Conservation (phyloP, 805 yeast genomes). For the Wickerhamiella shivajii region DNA sequence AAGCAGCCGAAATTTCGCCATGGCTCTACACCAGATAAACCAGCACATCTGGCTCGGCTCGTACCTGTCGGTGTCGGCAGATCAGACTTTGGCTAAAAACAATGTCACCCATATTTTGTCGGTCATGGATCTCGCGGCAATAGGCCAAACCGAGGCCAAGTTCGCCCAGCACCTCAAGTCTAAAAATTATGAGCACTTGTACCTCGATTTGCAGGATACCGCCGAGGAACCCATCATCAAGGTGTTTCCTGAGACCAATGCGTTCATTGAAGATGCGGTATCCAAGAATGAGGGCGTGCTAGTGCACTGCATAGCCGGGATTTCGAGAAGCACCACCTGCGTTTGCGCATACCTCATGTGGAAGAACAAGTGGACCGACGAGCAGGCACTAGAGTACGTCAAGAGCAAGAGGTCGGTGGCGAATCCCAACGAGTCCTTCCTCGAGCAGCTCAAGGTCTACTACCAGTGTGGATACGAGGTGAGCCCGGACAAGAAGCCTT, state of each 20-base stretch:
- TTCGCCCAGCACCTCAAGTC: slow-evolving; percentile 8
- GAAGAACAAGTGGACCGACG: slow-evolving; percentile 38
- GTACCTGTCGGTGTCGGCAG: slow-evolving; percentile 44
- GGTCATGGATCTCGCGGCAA: slow-evolving; percentile 31
- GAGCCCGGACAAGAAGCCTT: slow-evolving; percentile 21
- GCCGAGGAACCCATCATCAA: slow-evolving; percentile 50
- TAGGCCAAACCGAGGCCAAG: slow-evolving; percentile 7
- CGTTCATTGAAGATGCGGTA: slow-evolving; percentile 48
- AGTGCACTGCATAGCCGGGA: slow-evolving; percentile 68
- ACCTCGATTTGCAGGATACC: slow-evolving; percentile 56
- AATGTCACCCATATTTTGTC: slow-evolving; percentile 63
- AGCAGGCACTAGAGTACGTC: slow-evolving; percentile 65
- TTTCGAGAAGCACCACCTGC: slow-evolving; percentile 77
- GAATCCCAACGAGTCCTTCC: slow-evolving; percentile 61
- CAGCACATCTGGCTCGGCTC: slow-evolving; percentile 72
- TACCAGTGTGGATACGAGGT: slow-evolving; percentile 29
- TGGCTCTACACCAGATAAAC: slow-evolving; percentile 43
- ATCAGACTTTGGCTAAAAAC: slow-evolving; percentile 35
- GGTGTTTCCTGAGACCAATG: slow-evolving; percentile 43
- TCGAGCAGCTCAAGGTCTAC: slow-evolving; percentile 55
- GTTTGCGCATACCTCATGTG: slow-evolving; percentile 82
- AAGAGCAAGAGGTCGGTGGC: slow-evolving; percentile 43
- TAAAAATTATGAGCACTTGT: slow-evolving; percentile 10
- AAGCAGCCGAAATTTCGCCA: too few species aligned
- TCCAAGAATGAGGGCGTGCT: slow-evolving; percentile 22